Percentiles rank a stretch among this genome's conserved stretches.
phyloP scores from a whole-genome alignment of 2,329 filamentous ascomycete species.

The Fusarium lyarnte region DNA sequence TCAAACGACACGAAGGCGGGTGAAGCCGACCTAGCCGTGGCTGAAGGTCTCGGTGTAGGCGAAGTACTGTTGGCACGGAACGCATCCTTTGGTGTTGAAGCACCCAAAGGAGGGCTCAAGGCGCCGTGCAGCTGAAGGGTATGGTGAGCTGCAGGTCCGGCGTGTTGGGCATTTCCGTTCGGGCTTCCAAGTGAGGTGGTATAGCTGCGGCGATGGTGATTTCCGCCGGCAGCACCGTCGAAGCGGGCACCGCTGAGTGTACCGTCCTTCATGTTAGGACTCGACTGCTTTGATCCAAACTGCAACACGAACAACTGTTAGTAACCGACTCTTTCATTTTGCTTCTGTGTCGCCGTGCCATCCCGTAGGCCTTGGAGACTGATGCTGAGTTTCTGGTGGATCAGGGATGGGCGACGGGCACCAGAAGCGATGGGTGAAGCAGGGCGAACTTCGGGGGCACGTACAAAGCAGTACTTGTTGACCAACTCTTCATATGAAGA shows the following conservation, averaged over 20 bases:
- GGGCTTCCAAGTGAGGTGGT: constrained; percentile 26
- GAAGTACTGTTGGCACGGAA: constrained; percentile 38
- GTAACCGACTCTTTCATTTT: constrained; percentile 46
- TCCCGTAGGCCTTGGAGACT: constrained; percentile 22
- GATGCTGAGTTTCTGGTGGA: constrained; percentile 23
- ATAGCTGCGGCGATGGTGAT: constrained; percentile 13
- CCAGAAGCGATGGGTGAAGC: constrained; percentile 34
- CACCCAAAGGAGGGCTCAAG: constrained; percentile 29
- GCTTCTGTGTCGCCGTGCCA: constrained; percentile 32
- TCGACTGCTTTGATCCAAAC: constrained; percentile 71
- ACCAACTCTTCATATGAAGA: constrained; percentile 96
- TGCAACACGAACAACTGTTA: constrained; percentile 53
- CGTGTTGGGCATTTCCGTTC: constrained; percentile 41
- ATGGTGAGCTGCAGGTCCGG: constrained; percentile 55
- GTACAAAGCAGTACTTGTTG: constrained; percentile 99
- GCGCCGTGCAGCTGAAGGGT: constrained; percentile 46
- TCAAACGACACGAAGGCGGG: constrained; percentile 58
- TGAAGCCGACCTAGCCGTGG: constrained; percentile 55
- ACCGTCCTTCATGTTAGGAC: constrained; percentile 61
- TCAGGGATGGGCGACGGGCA: constrained; percentile 33
- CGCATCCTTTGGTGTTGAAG: constrained; percentile 43
- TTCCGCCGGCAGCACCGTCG: constrained; percentile 35
- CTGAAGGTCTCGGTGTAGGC: constrained; percentile 48
- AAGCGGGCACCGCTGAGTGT: constrained; percentile 55
- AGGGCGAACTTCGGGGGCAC: constrained; percentile 64